These are phyloP conservation scores for Paraphaeosphaeria minitans DNA, from an alignment of 2,329 filamentous ascomycete species.

Conservation along the genomic window DNA sequence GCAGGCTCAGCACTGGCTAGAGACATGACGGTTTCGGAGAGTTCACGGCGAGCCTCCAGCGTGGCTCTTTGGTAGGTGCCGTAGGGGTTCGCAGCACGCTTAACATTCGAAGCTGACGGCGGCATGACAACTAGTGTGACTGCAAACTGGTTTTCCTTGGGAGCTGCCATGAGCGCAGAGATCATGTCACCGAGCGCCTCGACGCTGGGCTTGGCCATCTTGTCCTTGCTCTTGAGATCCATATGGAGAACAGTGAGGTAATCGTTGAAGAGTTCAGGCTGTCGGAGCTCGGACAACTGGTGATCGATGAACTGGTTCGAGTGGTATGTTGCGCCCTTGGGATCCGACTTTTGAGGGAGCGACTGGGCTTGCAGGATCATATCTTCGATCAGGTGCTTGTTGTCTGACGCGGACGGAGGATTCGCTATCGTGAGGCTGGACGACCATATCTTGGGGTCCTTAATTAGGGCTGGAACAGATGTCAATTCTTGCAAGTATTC, in stretches of 20 bases:
- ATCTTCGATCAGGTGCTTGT: constrained; percentile 44
- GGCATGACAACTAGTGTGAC: constrained; percentile 48
- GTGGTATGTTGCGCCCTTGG: constrained; percentile 32
- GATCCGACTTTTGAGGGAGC: constrained; percentile 33
- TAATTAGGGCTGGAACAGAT: constrained; percentile 30
- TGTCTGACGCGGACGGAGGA: constrained; percentile 40
- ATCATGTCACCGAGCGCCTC: constrained; percentile 20
- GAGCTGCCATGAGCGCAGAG: constrained; percentile 8
- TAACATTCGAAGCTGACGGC: constrained; percentile 30
- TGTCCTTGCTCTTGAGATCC: constrained; percentile 21
- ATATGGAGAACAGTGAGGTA: constrained; percentile 28
- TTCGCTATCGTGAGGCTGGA: constrained; percentile 40
- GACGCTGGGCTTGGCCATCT: constrained; percentile 24
- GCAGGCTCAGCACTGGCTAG: constrained; percentile 31
- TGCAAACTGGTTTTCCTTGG: constrained; percentile 28
- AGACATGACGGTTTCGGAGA: constrained; percentile 39
- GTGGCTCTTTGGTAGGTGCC: constrained; percentile 40
- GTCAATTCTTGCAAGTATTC: constrained; percentile 21
- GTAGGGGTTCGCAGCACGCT: constrained; percentile 42
- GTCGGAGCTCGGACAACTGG: constrained; percentile 24
- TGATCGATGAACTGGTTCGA: constrained; percentile 30
- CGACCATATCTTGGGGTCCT: constrained; percentile 20
- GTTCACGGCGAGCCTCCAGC: constrained; percentile 34
- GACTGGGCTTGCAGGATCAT: constrained; percentile 43
- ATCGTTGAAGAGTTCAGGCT: constrained; percentile 32